Evolutionary conservation across 1,284 basidiomycete genomes (phyloP).

Genomic region (Neolentinus lepideus): DNA sequence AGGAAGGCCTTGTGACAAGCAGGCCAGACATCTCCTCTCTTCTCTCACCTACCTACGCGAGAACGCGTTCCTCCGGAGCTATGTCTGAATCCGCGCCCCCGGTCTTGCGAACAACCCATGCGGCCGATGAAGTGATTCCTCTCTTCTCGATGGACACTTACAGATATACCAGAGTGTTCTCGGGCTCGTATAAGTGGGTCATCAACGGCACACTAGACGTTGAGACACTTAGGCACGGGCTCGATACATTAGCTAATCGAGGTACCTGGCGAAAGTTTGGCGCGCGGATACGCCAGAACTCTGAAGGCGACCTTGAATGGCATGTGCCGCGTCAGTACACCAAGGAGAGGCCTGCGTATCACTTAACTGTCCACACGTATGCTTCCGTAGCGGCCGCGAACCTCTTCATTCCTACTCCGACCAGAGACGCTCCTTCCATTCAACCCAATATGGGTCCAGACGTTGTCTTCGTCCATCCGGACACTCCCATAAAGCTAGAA

Average conservation of each 20-base stretch:
- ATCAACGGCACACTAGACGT: background rate
- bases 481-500: background rate
- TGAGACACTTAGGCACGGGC: background rate
- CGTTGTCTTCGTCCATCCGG: background rate
- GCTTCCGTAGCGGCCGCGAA: background rate
- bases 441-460: background rate
- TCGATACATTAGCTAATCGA: background rate
- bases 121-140: background rate
- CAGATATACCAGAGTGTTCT: background rate
- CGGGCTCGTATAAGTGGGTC: background rate
- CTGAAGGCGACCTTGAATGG: background rate
- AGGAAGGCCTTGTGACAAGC: too few relatives aligned
- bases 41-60: too few relatives aligned
- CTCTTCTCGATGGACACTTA: background rate
- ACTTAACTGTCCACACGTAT: background rate
- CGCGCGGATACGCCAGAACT: slow-evolving; percentile 32
- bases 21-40: too few relatives aligned
- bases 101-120: too few relatives aligned
- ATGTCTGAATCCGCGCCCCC: too few relatives aligned
- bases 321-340: background rate
- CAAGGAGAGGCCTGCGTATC: background rate
- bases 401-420: background rate
- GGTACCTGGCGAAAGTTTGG: slow-evolving; percentile 27
- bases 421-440: background rate
- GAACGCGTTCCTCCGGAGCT: too few relatives aligned